phyloP scores from a whole-genome alignment of 495 filamentous ascomycete genomes.

The Bacidia rubella region DNA sequence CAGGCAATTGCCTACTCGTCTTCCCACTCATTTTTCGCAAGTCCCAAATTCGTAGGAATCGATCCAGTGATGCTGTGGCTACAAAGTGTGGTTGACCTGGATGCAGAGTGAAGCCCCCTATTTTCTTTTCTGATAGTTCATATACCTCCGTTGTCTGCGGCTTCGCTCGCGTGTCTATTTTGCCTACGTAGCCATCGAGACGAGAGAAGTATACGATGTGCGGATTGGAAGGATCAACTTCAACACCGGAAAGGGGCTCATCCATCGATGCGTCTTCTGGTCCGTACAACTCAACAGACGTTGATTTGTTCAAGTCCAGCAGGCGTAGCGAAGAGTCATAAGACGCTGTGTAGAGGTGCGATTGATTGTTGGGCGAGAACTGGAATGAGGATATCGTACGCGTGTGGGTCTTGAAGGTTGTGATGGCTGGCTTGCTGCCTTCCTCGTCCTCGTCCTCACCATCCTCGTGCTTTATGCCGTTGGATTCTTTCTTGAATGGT shows the following conservation, averaged over 20 bases:
- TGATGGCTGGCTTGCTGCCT: slow-evolving; percentile 58
- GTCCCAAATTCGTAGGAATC: slow-evolving; percentile 86
- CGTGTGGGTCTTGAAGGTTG: slow-evolving; percentile 76
- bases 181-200: slow-evolving; percentile 63
- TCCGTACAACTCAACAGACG: slow-evolving; percentile 66
- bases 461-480: slow-evolving; percentile 17
- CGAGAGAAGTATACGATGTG: slow-evolving; percentile 80
- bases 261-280: slow-evolving; percentile 55
- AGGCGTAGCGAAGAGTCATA: slow-evolving; percentile 90
- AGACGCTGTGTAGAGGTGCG: slow-evolving; percentile 65
- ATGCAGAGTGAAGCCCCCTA: slow-evolving; percentile 80
- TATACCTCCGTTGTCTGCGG: slow-evolving; percentile 41
- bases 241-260: slow-evolving; percentile 65
- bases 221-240: slow-evolving; percentile 55
- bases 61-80: slow-evolving; percentile 85
- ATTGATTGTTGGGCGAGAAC: slow-evolving; percentile 55
- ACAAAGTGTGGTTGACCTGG: slow-evolving; percentile 65
- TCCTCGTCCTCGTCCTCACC: slow-evolving; percentile 49
- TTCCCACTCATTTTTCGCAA: slow-evolving; percentile 58
- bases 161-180: slow-evolving; percentile 58
- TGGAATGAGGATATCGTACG: slow-evolving; percentile 77
- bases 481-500: not conserved
- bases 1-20: slow-evolving; percentile 41
- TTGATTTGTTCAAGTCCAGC: slow-evolving; percentile 66
- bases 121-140: slow-evolving; percentile 83